These are phyloP conservation scores for Rasamsonia emersonii DNA, from an alignment of 2,329 filamentous ascomycete genomes.

Conservation along the genomic window DNA sequence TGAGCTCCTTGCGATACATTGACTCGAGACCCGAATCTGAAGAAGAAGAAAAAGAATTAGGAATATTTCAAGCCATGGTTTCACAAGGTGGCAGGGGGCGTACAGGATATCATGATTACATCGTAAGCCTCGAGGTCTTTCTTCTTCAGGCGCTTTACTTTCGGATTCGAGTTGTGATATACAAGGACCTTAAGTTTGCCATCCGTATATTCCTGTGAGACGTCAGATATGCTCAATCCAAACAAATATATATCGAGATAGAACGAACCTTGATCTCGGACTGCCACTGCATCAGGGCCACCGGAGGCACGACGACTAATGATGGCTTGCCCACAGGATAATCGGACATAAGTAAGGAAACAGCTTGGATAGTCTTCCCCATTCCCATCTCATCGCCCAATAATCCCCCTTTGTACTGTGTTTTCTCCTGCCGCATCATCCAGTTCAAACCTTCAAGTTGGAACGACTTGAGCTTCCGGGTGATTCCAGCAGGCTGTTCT, in stretches of 20 bases:
- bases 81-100: too few relatives aligned
- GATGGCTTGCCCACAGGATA: constrained; percentile 76
- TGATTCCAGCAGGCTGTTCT: constrained; percentile 67
- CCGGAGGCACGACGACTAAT: constrained; percentile 82
- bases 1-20: constrained; percentile 83
- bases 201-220: constrained; percentile 57
- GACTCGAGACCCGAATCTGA: constrained; percentile 65
- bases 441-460: constrained; percentile 89
- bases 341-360: constrained; percentile 96
- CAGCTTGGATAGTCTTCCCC: constrained; percentile 96
- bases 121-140: constrained; percentile 74
- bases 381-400: constrained; percentile 98
- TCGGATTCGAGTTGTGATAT: constrained; percentile 77
- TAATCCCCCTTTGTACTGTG: constrained; percentile 76
- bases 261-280: constrained; percentile 59
- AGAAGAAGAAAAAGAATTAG: too few relatives aligned
- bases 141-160: constrained; percentile 66
- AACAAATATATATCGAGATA: constrained; percentile 1
- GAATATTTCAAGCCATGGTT: too few relatives aligned
- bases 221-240: constrained; percentile 5
- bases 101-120: constrained; percentile 97
- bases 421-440: constrained; percentile 87
- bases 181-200: constrained; percentile 85
- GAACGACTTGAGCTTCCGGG: constrained; percentile 78
- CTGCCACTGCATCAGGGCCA: constrained; percentile 93